Evolutionary conservation across 495 filamentous ascomycete species (phyloP), one percentile per base, ranked within the genome.

Genomic region (Xylona heveae): DNA sequence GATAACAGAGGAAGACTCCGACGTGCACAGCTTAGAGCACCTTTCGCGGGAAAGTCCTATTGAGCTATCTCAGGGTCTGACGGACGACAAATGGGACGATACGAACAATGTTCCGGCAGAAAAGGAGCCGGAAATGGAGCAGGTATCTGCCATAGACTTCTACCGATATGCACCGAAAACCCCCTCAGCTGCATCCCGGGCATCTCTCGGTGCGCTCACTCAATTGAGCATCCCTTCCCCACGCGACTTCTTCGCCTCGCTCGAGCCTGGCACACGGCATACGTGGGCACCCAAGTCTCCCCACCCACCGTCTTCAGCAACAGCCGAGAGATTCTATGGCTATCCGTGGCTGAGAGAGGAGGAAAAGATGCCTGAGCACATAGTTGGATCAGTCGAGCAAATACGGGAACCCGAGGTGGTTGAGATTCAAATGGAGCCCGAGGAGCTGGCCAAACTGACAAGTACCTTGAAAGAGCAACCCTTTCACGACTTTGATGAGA

Each of bases 241-340:
- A 0, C 78, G 80, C 17, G 79, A 78, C 0, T 92, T 94, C 59
- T 94, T 94, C 49, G 74, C 79, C 13, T 80, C 77, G 0, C 61
- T 94, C 12, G 74, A 65, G 10, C 59, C 66, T 1, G 62, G 68
- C 30, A 68, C 71, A 19, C 64, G 81, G 32, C 69, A 75, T 43
- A 88, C 82, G 3, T 94, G 83, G 83, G 50, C 41, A 31, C 59
- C 57, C 9, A 41, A 50, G 34, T 43, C 46, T 34, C 52, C 48
- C 35, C 37, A 22, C 28, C 66, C 63, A 2, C 78, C 76, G 0
- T 74, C 79, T 1, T 81, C 79, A 2, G 77, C 76, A 19, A 78
- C 70, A 17, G 80, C 81, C 8, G 76, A 85, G 40, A 64, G 69
- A 7, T 93, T 93, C 37, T 92, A 93, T 58, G 70, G 70, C 34